Base-by-base conservation (phyloP, 1,284 basidiomycete genomes). In the Cryptococcus maquisensis region DNA sequence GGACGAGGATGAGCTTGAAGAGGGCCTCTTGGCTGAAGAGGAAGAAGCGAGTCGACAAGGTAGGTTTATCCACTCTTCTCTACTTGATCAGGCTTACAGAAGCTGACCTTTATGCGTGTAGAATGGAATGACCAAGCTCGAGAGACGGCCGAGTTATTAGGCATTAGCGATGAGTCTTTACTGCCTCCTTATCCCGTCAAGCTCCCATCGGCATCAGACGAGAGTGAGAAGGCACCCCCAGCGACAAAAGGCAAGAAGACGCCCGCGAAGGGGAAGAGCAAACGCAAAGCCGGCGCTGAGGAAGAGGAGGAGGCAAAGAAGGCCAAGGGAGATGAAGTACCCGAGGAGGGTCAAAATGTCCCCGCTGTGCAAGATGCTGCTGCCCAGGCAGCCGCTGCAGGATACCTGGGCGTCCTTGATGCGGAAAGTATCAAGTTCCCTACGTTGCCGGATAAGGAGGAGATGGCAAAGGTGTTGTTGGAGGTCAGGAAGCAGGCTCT, bases 1-100 rank as follows among this genome's bases (percentile, higher is more conserved):
- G 3, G 92, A 98, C 72, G 70, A 87, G 15, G 94, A 97, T 68
- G 94, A 98, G 71, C 77, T 80, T 23, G 89, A 92, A 62, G 84
- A 81, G 8, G 76, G 77, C 21, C 72, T 98, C 32, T 70, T 92
- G 9, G 79, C 81, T 59, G 88, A 82, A 66, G 93, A 97, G 76
- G 78, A 77, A 53, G 80, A 81, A 55, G 81, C 82, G 38, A 89
- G 92, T 69, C 81, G 86, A 57, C 83, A 86, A 76, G 88, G 90
- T 91, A 62, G 20, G 43, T 20, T 26, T 44, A n/a, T 44, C 43
- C 10, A 44, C 24, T 20, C 16, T 44, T 9, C 9, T 44, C 16
- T 21, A 26, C 28, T 20, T 8, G 18, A 39, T 10, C 45, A 38
- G 21, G 21, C 18, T 39, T 9, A 37, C 32, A 52, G 40, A 18